Evolutionary conservation across 2,329 filamentous ascomycete species (phyloP), one percentile per base, ranked within the genome.

Genomic region (Ceratocystis cacaofunesta): DNA sequence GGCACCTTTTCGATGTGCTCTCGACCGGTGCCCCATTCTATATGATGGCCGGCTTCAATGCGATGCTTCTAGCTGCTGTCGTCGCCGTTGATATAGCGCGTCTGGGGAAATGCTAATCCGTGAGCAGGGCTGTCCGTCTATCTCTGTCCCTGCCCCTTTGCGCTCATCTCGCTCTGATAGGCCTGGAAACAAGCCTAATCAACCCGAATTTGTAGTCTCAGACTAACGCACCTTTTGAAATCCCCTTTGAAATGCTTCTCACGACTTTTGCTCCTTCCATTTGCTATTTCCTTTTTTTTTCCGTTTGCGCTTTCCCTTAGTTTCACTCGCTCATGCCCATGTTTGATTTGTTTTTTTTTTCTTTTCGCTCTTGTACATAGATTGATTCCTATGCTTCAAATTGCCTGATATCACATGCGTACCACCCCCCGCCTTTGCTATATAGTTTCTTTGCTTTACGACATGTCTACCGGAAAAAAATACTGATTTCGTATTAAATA

Each of bases 21-120:
- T 86, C 86, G 0, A 80, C 81, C 1, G 88, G 89, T 0, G 88
- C 89, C 10, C 94, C 94, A 0, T 97, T 99, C 73, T 96, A 91
- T 73, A 87, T 97, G 80, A 92, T 99, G 86, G 91, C 92, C 0
- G 78, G 78, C 0, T 97, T 97, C 73, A 97, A 97, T 72, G 88
- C 76, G 0, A 69, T 90, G 0, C 74, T 96, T 65, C 76, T 95
- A 12, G 72, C 85, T 5, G 80, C 78, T 17, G 81, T 78, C 66
- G 68, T 85, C 64, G 74, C 73, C 3, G 78, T 84, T 69, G 81
- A 84, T 71, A 72, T 80, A 2, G 75, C 75, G 4, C 73, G 74
- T 1, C n/a, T 50, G 19, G 7, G n/a, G 3, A 50, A 50, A 12
- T n/a, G 1, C 10, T 50, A 12, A 25, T 5, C 7, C 12, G 36